Base-by-base conservation (phyloP, 768 basidiomycete genomes). In the Russula olivacea region DNA sequence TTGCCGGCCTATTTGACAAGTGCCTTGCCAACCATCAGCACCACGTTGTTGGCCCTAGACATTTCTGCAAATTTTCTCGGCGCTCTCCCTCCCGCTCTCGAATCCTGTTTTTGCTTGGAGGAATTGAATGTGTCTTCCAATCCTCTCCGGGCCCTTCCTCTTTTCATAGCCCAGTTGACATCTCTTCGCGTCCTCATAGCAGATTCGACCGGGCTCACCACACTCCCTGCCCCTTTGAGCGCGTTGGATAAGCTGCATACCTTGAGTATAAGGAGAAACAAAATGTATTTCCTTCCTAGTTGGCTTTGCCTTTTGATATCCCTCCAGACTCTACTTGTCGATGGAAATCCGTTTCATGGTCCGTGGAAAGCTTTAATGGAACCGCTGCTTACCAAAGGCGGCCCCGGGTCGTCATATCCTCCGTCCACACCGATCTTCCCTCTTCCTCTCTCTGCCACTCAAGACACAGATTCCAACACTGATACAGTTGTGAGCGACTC, bases 91-190 rank as follows among this genome's bases (percentile, higher is more conserved):
- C 86, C 88, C 21, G 83, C 87, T 19, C 82, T 99, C 50, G 85
- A 85, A n/a, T 76, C 83, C 15, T 97, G 95, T 71, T 78, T 79
- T 65, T 82, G 79, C 69, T 83, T 99, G 40, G 94, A 98, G 73
- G 97, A 99, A 74, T 81, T 99, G 50, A 96, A 98, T 71, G 81
- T 98, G 58, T 91, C 91, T 12, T 88, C 86, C 55, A 99, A 99
- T 73, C 90, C 91, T 8, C 80, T 98, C 30, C 85, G 91, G 50
- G 87, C 87, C n/a, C 80, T 98, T n/a, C 97, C 97, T 17, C 79
- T 86, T 30, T 98, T 95, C 75, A 80, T 98, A 52, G 83, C 87
- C 30, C 80, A 88, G 61, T 79, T 98, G 32, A 74, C 77, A 7
- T 85, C 86, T 66, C 82, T 98, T 54, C 85, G 89, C 40, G 89